phyloP scores from a whole-genome alignment of 2,329 filamentous ascomycete species.

The Decorospora gaudefroyi region DNA sequence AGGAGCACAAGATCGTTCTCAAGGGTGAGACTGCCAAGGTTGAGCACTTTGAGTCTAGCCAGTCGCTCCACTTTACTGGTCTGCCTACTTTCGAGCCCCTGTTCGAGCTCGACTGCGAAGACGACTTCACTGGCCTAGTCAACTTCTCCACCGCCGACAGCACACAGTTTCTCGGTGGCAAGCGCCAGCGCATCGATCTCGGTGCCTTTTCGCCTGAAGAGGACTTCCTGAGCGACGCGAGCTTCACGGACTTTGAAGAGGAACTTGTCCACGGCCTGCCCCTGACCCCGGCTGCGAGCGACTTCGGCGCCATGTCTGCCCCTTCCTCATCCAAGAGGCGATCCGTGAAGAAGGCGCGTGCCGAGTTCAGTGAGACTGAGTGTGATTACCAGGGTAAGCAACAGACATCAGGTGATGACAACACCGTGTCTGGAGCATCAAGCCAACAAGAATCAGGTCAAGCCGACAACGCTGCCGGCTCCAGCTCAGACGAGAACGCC shows the following conservation, averaged over 20 bases:
- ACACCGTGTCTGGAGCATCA: conserved; percentile 44
- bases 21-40: conserved; percentile 50
- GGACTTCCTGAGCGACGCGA: conserved; percentile 76
- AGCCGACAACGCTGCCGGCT: conserved; percentile 53
- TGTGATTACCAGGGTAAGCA: conserved; percentile 45
- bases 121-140: conserved; percentile 79
- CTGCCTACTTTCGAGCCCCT: conserved; percentile 81
- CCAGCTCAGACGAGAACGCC: conserved; percentile 51
- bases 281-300: conserved; percentile 64
- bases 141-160: conserved; percentile 68
- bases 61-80: conserved; percentile 55
- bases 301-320: conserved; percentile 43
- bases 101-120: conserved; percentile 87
- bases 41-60: conserved; percentile 43
- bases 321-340: conserved; percentile 33
- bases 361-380: conserved; percentile 44
- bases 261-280: conserved; percentile 64
- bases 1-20: conserved; percentile 61
- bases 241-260: conserved; percentile 76
- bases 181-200: conserved; percentile 74
- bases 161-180: conserved; percentile 64
- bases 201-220: conserved; percentile 66
- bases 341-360: conserved; percentile 34
- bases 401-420: conserved; percentile 40
- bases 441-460: conserved; percentile 45